Conservation (phyloP, 108 stramenopile genomes). For the Skeletonema marinoi region DNA sequence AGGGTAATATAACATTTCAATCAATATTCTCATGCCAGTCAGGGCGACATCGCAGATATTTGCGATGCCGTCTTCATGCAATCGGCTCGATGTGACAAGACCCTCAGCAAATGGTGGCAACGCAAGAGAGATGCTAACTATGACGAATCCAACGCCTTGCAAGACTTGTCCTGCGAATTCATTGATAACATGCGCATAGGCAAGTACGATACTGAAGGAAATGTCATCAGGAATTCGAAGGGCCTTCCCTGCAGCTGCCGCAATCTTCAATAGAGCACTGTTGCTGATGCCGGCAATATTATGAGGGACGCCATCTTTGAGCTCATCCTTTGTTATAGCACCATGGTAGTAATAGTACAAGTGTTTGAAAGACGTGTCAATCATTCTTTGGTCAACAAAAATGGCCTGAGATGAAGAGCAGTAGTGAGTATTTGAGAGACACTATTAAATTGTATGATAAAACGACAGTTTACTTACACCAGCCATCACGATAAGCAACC, state of each 20-base stretch:
- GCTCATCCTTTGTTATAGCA: background rate
- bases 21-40: background rate
- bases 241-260: background rate
- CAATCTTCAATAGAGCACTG: background rate
- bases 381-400: background rate
- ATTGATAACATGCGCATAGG: slow-evolving; percentile 68
- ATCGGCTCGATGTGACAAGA: slow-evolving; percentile 75
- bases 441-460: no score
- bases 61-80: slow-evolving; percentile 59
- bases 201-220: slow-evolving; percentile 76
- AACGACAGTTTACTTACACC: background rate
- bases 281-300: background rate
- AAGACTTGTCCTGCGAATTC: slow-evolving; percentile 66
- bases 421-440: no score
- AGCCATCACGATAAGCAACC: background rate
- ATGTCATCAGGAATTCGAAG: slow-evolving; percentile 24
- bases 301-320: background rate
- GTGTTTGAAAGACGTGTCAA: background rate
- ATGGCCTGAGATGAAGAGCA: background rate
- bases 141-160: slow-evolving; percentile 15
- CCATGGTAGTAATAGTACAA: background rate
- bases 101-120: slow-evolving; percentile 38
- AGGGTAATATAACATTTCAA: no score
- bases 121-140: slow-evolving; percentile 39
- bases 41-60: slow-evolving; percentile 40